Percentiles rank a stretch among this genome's conserved stretches.
Evolutionary conservation across 2,329 filamentous ascomycete species (phyloP).

Genomic region (Leptographium flavum): DNA sequence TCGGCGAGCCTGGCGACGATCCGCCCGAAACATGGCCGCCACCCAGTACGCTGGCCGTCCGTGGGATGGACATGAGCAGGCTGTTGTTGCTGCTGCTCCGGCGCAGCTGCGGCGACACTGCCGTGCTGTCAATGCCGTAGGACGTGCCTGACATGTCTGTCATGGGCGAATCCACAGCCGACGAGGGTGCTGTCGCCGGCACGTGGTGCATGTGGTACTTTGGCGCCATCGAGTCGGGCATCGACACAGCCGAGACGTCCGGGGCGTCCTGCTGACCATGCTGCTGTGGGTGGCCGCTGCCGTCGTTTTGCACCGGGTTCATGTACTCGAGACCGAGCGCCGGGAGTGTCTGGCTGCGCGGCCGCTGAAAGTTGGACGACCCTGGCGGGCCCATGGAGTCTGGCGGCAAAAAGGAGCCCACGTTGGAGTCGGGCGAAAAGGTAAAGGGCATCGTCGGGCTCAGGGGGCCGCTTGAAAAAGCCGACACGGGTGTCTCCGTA

Average conservation of each 20-base stretch:
- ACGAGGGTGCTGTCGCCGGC: constrained; percentile 33
- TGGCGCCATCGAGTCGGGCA: neutral
- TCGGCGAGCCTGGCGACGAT: constrained; percentile 51
- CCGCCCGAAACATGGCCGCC: constrained; percentile 22
- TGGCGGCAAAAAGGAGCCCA: constrained; percentile 43
- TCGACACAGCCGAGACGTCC: constrained; percentile 28
- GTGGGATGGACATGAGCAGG: constrained; percentile 18
- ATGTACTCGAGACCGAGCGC: constrained; percentile 49
- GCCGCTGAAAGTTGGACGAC: constrained; percentile 49
- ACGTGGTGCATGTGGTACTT: constrained; percentile 19
- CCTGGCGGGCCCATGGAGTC: constrained; percentile 25
- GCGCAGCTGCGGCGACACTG: constrained; percentile 29
- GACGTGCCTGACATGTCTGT: constrained; percentile 27
- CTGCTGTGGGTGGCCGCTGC: constrained; percentile 21
- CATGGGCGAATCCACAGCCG: constrained; percentile 36
- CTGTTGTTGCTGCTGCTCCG: constrained; percentile 37
- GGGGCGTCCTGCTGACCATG: constrained; percentile 36
- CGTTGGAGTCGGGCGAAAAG: constrained; percentile 61
- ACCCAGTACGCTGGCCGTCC: constrained; percentile 13
- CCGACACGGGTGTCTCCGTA: constrained; percentile 46
- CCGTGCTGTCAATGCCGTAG: constrained; percentile 24
- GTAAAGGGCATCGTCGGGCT: constrained; percentile 62
- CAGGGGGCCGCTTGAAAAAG: constrained; percentile 56
- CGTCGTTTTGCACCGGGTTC: constrained; percentile 24
- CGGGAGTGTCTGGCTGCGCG: constrained; percentile 80